Evolutionary conservation across 306 rosid species (phyloP), one percentile per base, ranked within the genome.

Genomic region (Mucuna pruriens): DNA sequence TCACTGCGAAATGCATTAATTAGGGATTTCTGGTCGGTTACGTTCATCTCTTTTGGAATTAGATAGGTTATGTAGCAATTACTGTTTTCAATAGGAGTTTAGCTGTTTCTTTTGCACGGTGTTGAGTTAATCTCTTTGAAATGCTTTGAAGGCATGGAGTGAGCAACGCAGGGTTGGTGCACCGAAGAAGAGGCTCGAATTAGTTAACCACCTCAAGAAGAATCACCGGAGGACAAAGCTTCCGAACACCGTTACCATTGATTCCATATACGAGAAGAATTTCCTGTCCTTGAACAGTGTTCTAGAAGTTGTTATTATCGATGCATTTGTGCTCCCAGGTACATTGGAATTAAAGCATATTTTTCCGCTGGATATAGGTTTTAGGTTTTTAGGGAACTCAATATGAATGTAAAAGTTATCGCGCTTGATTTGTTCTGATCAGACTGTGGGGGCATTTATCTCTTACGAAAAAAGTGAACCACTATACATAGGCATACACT

Each of bases 281-380:
- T 95, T 93, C 87, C 83, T 95, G 74, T 83, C 97, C 7, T 87
- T 93, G 80, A 91, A 74, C 70, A 86, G 97, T 68, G 89, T 89
- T 62, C 76, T 95, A 85, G 97, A 95, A 83, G 91, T 84, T 19
- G 92, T 95, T 72, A 86, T 91, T 33, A 67, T 95, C 1, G 91
- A 95, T 54, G 87, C 87, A 25, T 90, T 84, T 88, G 84, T 89
- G 71, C 99, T 95, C 73, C 99, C 99, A 79, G 97, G 99, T 95
- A 85, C 36, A 29, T 23, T 68, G 25, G 3, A 68, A 63, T 69
- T 74, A 11, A 22, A 34, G 67, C 61, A 4, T n/a, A n/a, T 45
- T 60, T 62, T 42, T 49, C 17, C 2, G 40, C 10, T 54, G 29
- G 20, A 6, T 54, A 7, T 54, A 7, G 61, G 63, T 52, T 48